A percentile compares a stretch with the other conserved stretches of the same genome.
phyloP scores from a whole-genome alignment of 75 land plant species.

The Picea sitchensis region DNA sequence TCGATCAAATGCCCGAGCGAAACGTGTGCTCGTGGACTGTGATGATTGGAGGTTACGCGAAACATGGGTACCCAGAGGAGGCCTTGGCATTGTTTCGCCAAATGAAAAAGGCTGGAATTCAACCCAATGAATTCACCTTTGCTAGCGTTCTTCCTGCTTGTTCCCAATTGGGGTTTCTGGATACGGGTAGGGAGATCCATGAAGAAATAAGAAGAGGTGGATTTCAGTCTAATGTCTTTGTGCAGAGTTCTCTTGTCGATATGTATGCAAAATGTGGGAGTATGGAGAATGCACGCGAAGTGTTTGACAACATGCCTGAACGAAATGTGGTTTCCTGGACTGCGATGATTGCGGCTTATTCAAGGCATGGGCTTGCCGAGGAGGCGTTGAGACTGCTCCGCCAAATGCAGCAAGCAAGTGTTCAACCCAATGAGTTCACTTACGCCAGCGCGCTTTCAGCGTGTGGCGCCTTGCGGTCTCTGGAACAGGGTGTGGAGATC shows the following conservation, averaged over 20 bases:
- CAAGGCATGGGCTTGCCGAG: conserved; percentile 5
- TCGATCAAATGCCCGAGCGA: conserved; percentile 37
- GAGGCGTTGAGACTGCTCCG: conserved; percentile 42
- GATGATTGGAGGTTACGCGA: conserved; percentile 30
- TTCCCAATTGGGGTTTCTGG: conserved; percentile 5
- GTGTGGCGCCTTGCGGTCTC: conserved; percentile 47
- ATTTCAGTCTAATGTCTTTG: background rate
- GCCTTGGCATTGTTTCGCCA: background rate
- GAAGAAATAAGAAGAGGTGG: background rate
- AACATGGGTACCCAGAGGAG: background rate
- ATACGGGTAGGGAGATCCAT: conserved; percentile 23
- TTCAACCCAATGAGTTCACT: conserved; percentile 50
- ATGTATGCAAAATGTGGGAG: conserved; percentile 1
- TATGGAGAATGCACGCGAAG: background rate
- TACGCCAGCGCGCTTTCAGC: conserved; percentile 49
- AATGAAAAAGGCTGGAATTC: conserved; percentile 11
- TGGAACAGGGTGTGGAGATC: conserved; percentile 46
- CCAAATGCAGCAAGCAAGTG: conserved; percentile 38
- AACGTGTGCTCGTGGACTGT: conserved; percentile 48
- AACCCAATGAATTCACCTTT: conserved; percentile 37
- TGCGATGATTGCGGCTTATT: conserved; percentile 3
- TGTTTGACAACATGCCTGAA: background rate
- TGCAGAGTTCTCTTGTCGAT: conserved; percentile 7
- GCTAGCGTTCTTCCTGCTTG: conserved; percentile 29
- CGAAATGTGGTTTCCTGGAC: background rate